These are phyloP conservation scores for Hyaloscypha hepaticicola DNA, from an alignment of 495 filamentous ascomycete genomes.

Conservation along the genomic window DNA sequence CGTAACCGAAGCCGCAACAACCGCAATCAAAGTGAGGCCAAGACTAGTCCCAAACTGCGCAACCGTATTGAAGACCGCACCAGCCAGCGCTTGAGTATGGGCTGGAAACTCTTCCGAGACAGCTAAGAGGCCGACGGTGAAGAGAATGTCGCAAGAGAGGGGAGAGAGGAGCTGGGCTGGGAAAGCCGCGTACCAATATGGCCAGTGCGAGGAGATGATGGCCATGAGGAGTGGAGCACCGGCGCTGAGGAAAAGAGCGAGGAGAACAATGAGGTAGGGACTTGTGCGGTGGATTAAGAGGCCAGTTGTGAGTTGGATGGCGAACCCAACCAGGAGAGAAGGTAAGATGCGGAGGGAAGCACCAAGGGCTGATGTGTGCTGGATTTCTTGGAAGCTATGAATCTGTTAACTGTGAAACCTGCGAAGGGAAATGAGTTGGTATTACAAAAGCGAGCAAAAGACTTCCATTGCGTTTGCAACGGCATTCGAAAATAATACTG, in stretches of 20 bases:
- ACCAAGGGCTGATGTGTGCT: conserved; percentile 42
- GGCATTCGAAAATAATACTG: conserved; percentile 49
- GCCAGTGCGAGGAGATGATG: conserved; percentile 40
- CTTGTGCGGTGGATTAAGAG: conserved; percentile 52
- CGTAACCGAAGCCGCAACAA: conserved; percentile 54
- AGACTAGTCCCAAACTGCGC: conserved; percentile 60
- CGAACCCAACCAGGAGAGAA: conserved; percentile 47
- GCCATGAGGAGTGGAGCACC: conserved; percentile 55
- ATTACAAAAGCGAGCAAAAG: conserved; percentile 45
- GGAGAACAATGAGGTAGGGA: conserved; percentile 46
- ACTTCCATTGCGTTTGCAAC: conserved; percentile 51
- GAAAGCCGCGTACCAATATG: conserved; percentile 62
- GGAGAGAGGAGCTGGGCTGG: conserved; percentile 51
- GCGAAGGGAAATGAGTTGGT: neutral
- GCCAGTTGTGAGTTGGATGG: conserved; percentile 54
- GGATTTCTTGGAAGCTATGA: conserved; percentile 49
- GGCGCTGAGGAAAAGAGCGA: conserved; percentile 45
- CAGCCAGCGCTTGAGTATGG: conserved; percentile 58
- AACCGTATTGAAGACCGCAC: conserved; percentile 64
- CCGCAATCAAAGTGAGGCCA: conserved; percentile 54
- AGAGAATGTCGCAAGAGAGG: conserved; percentile 56
- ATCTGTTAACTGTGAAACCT: neutral
- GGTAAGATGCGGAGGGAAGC: conserved; percentile 56
- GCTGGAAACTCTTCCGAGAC: conserved; percentile 56
- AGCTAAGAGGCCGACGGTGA: conserved; percentile 59